Conservation (phyloP, 23 red algal species). For the Agarophyton chilense region DNA sequence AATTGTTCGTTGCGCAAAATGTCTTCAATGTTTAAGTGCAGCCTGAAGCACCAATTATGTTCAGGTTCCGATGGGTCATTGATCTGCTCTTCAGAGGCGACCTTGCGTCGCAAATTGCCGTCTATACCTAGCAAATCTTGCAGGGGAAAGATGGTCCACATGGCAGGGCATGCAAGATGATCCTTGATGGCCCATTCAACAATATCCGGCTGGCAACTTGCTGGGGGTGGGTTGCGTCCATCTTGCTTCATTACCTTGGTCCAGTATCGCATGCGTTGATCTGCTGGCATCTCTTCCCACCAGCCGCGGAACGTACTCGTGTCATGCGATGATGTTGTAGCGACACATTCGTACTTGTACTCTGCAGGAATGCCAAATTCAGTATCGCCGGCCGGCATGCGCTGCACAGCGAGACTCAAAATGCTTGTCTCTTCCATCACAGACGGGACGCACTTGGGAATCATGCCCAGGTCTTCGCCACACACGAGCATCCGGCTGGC, state of each 20-base stretch:
- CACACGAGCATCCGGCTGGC: conserved; percentile 92
- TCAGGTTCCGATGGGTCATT: conserved; percentile 80
- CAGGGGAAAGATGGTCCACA: conserved; percentile 88
- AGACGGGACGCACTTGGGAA: conserved; percentile 79
- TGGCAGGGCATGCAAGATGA: conserved; percentile 78
- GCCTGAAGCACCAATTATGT: conserved; percentile 85
- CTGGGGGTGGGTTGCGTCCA: conserved; percentile 10
- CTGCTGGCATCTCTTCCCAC: conserved; percentile 87
- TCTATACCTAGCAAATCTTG: conserved; percentile 96
- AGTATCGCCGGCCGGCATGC: conserved; percentile 74
- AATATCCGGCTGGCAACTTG: conserved; percentile 67
- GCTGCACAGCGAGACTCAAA: conserved; percentile 84
- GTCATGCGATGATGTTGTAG: conserved; percentile 89
- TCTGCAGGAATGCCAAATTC: conserved; percentile 78
- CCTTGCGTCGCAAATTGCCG: conserved; percentile 55
- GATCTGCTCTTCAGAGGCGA: conserved; percentile 87
- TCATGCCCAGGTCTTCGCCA: conserved; percentile 89
- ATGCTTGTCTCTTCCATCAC: conserved; percentile 84
- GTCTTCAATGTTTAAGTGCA: conserved; percentile 48
- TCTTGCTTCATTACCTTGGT: conserved; percentile 53
- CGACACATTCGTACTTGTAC: conserved; percentile 87
- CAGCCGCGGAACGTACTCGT: conserved; percentile 93
- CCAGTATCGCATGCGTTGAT: conserved; percentile 73
- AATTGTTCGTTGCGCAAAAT: conserved; percentile 50
- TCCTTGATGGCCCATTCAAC: conserved; percentile 66